These are phyloP conservation scores for Datisca glomerata DNA, from an alignment of 306 rosid species.

Conservation along the genomic window DNA sequence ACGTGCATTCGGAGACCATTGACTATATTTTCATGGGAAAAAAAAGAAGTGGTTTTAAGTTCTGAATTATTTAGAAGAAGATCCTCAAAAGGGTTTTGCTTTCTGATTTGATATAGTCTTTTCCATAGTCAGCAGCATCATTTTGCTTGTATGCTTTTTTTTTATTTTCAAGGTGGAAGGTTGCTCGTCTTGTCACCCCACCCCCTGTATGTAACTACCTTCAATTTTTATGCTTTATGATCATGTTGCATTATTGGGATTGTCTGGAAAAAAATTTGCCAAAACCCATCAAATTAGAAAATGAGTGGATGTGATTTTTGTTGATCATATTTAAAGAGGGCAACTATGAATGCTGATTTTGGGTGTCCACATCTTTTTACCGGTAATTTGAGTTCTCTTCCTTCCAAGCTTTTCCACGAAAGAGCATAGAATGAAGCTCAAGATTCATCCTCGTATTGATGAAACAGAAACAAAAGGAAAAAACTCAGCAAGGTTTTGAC, in stretches of 20 bases:
- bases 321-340: not conserved
- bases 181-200: slow-evolving; percentile 46
- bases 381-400: no score
- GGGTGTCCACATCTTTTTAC: no score
- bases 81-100: slow-evolving; percentile 33
- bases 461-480: no score
- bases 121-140: slow-evolving; percentile 50
- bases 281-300: no score
- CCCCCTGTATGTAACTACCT: slow-evolving; percentile 59
- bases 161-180: no score
- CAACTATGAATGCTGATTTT: no score
- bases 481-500: no score
- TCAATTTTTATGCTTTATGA: slow-evolving; percentile 28
- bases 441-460: no score
- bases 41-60: not conserved
- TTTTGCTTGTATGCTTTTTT: slow-evolving; percentile 36
- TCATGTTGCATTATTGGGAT: slow-evolving; percentile 23
- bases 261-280: no score
- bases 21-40: not conserved
- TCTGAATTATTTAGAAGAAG: no score
- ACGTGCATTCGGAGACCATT: not conserved
- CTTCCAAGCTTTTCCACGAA: no score
- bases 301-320: not conserved
- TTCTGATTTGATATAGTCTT: slow-evolving; percentile 50
- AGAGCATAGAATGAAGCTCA: no score